Evolutionary conservation across 2,329 filamentous ascomycete species (phyloP), one percentile per base, ranked within the genome.

Genomic region (Lizonia empirigonia): DNA sequence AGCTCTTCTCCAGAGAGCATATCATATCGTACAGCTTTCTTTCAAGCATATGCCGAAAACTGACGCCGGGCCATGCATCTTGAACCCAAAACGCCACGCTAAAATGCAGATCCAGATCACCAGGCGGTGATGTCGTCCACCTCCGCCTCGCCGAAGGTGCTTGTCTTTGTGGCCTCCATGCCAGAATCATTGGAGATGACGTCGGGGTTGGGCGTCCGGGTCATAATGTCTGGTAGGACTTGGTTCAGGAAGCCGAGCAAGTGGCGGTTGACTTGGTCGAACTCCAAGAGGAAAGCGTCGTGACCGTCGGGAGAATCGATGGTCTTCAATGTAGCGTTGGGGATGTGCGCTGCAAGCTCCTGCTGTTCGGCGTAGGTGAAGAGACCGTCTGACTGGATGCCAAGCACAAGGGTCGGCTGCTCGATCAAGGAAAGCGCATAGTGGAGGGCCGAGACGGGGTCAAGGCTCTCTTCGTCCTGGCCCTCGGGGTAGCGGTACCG

Each of bases 301-400:
- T 99, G 94, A 1, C 94, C 94, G 70, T 99, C 94, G 0, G 91
- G 89, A 54, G 89, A 95, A 66, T 97, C 91, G 53, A 99, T 99
- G 37, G 86, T 90, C 73, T 91, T 86, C 20, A 99, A 77, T 9
- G 84, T 83, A 1, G 90, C 86, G 63, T 93, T 80, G 3, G 87
- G 87, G 56, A 97, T 91, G 52, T 88, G 85, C 27, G 86, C 83
- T 0, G 93, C 94, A 44, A 99, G 78, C 75, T 97, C 91, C 72
- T 97, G 82, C 76, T 99, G 94, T 77, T 99, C 94, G 5, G 91
- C 91, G 73, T 96, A 97, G 0, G 93, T 97, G 73, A 99, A 99
- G 1, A 99, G 83, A 0, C 94, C 94, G 65, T 99, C 94, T 44
- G 88, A 93, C 74, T 97, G 90, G 52, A 99, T 99, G 3, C 94